Evolutionary conservation across 208 protist species (phyloP).

Genomic region (Trichomonas gallinae): DNA sequence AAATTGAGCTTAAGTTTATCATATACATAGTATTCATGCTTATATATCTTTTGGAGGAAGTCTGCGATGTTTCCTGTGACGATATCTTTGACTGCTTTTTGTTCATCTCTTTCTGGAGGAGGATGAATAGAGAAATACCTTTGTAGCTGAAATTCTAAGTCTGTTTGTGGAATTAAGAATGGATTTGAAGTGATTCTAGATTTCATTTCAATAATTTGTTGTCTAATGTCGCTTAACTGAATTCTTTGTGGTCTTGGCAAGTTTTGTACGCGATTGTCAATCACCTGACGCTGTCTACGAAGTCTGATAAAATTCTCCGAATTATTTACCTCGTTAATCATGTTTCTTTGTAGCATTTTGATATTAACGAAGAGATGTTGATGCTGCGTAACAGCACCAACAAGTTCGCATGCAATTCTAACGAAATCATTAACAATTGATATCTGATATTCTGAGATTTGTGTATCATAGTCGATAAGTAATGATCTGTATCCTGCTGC

Average conservation of each 20-base stretch:
- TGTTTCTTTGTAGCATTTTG: not conserved
- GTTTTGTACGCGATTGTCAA: not conserved
- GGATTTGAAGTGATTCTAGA: not conserved
- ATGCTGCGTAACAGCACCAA: not conserved
- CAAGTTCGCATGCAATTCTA: not conserved
- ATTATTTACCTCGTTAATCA: not conserved
- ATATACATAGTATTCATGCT: not conserved
- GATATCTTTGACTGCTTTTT: not conserved
- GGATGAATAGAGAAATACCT: not conserved
- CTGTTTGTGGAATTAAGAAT: not conserved
- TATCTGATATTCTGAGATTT: not conserved
- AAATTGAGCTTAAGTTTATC: not conserved
- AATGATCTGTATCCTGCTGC: not conserved
- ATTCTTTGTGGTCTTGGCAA: not conserved
- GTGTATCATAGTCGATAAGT: not conserved
- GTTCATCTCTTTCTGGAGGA: not conserved
- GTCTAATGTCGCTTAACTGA: not conserved
- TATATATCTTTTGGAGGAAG: not conserved
- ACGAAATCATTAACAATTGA: not conserved
- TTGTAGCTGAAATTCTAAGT: not conserved
- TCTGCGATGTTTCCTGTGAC: not conserved
- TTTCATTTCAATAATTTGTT: not conserved
- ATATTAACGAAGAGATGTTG: not conserved
- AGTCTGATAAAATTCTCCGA: not conserved
- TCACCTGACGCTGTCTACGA: not conserved